Evolutionary conservation across 352 stramenopile genomes (phyloP).

Genomic region (Phytophthora chlamydospora): DNA sequence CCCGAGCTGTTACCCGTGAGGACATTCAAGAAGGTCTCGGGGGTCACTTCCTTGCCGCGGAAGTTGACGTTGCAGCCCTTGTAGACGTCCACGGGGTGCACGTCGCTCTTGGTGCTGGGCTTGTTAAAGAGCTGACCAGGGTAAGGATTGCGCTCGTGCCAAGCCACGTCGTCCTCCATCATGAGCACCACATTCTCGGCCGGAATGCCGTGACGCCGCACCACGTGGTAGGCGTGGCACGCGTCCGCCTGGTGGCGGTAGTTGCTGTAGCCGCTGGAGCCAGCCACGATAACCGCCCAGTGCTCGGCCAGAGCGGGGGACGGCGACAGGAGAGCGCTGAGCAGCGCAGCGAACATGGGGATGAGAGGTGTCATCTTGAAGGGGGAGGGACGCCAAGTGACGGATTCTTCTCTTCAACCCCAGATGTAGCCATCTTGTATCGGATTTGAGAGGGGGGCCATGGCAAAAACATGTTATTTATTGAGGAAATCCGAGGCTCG

Average conservation of each 20-base stretch:
- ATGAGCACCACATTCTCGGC: conserved; percentile 91
- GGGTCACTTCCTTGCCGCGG: conserved; percentile 77
- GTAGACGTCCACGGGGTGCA: conserved; percentile 85
- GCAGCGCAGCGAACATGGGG: conserved; percentile 5
- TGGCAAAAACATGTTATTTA: too few species aligned
- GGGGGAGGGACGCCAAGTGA: not conserved
- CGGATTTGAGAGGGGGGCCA: conserved; percentile 15
- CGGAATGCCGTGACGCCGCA: conserved; percentile 87
- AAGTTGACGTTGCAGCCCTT: conserved; percentile 84
- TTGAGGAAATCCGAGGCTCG: too few species aligned
- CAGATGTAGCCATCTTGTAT: conserved; percentile 22
- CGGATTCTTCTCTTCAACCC: conserved; percentile 26
- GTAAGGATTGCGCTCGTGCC: conserved; percentile 83
- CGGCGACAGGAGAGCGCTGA: conserved; percentile 21
- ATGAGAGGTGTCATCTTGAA: conserved; percentile 11
- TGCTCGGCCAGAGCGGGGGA: conserved; percentile 52
- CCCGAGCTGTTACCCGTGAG: conserved; percentile 75
- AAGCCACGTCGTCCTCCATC: conserved; percentile 93
- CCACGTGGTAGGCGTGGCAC: conserved; percentile 92
- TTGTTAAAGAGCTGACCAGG: conserved; percentile 91
- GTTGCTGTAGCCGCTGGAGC: conserved; percentile 90
- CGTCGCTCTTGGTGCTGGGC: conserved; percentile 50
- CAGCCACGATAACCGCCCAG: conserved; percentile 92
- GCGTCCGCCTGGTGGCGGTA: conserved; percentile 92
- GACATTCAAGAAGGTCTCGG: conserved; percentile 89